Conservation (phyloP, 257 asterid genomes). For the Petunia secreta region DNA sequence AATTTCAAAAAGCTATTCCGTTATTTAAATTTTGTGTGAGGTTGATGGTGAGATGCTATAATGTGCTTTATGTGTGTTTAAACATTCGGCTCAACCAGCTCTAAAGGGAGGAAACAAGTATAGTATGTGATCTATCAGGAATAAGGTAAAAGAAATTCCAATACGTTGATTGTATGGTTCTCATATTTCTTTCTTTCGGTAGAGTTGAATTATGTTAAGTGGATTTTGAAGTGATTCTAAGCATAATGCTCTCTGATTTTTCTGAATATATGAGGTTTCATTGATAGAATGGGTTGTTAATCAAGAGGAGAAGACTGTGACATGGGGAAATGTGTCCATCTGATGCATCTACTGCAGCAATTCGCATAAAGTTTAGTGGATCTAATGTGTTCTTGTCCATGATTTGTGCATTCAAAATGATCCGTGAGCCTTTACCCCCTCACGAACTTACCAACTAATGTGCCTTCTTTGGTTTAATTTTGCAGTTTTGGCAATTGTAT, state of each 20-base stretch:
- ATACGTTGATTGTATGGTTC: not conserved
- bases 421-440: slow-evolving; percentile 7
- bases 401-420: slow-evolving; percentile 13
- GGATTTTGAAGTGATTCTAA: slow-evolving; percentile 1
- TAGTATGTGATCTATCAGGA: not conserved
- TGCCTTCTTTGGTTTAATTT: slow-evolving; percentile 23
- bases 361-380: slow-evolving; percentile 3
- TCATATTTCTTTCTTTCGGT: not conserved
- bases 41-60: not conserved
- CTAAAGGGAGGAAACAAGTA: not conserved
- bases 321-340: slow-evolving; percentile 11
- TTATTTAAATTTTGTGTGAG: not conserved
- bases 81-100: not conserved
- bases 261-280: not conserved
- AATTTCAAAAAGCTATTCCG: not conserved
- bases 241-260: not conserved
- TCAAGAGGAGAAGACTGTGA: not conserved
- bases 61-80: not conserved
- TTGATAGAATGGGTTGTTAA: not conserved
- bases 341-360: not conserved
- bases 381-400: not conserved
- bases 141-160: not conserved
- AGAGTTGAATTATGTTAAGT: not conserved
- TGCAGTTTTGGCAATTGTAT: slow-evolving; percentile 87
- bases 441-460: slow-evolving; percentile 2